These are phyloP conservation scores for Cystobasidium sp. DNA, from an alignment of 1,284 basidiomycete species.

Conservation along the genomic window DNA sequence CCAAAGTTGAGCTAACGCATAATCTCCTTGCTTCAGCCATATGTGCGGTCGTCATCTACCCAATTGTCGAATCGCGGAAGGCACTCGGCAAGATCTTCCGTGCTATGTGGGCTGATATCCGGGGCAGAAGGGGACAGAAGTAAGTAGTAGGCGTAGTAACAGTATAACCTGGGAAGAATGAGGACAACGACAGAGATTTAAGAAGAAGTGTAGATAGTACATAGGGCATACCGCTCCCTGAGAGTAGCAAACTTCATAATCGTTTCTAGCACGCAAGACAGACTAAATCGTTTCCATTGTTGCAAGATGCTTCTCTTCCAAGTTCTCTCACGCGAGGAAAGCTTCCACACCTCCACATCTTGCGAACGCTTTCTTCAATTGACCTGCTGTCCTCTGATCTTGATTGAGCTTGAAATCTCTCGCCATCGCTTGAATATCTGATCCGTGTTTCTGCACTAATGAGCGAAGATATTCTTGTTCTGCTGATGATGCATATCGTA, in stretches of 20 bases:
- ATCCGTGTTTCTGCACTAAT: constrained; percentile 73
- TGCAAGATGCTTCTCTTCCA: too few relatives aligned
- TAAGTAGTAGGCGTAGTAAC: not conserved
- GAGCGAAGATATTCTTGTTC: constrained; percentile 66
- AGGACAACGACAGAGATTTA: not conserved
- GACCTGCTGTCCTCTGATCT: constrained; percentile 83
- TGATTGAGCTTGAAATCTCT: constrained; percentile 78
- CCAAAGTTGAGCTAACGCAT: not conserved
- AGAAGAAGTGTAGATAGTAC: not conserved
- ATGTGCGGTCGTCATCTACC: constrained; percentile 47
- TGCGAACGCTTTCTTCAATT: constrained; percentile 63
- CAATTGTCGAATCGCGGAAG: constrained; percentile 47
- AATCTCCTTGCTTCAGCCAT: constrained; percentile 21
- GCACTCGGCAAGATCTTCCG: constrained; percentile 11
- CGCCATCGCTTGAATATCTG: constrained; percentile 76
- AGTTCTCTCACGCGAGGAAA: not conserved
- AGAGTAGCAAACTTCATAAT: too few relatives aligned
- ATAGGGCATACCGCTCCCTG: too few relatives aligned
- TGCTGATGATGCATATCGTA: constrained; percentile 59
- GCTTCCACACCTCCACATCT: constrained; percentile 30
- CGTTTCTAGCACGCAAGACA: too few relatives aligned
- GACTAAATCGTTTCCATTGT: too few relatives aligned
- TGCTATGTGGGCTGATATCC: constrained; percentile 1
- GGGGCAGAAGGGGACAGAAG: not conserved
- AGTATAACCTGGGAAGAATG: not conserved